phyloP scores from a whole-genome alignment of 768 basidiomycete genomes.

The Strobilomyces confusus region DNA sequence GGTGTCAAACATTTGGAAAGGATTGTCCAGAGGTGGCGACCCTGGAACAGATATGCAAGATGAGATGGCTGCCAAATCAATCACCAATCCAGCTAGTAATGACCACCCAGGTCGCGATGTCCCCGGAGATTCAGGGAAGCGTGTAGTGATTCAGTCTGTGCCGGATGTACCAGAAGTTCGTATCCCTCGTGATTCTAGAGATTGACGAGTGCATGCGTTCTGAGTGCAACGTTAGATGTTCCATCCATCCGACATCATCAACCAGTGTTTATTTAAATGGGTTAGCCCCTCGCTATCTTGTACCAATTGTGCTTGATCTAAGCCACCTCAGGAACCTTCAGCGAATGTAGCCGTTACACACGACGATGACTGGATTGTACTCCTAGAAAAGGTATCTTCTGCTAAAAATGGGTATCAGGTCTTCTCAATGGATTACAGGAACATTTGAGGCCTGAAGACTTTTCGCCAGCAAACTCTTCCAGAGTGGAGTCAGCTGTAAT shows the following conservation, averaged over 20 bases:
- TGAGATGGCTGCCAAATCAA: background rate
- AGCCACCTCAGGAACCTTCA: background rate
- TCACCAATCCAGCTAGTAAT: background rate
- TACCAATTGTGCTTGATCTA: background rate
- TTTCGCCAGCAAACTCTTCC: background rate
- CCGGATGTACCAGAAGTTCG: slow-evolving; percentile 3
- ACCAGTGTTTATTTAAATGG: slow-evolving; percentile 1
- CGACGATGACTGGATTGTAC: slow-evolving; percentile 5
- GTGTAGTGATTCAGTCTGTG: background rate
- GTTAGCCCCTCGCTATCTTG: background rate
- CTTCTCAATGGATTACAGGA: background rate
- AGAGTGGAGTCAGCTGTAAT: background rate
- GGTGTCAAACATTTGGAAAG: background rate
- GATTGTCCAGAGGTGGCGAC: background rate
- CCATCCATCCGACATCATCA: slow-evolving; percentile 16
- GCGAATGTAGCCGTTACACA: background rate
- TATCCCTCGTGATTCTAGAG: too few relatives aligned
- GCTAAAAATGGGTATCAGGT: background rate
- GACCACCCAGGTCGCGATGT: background rate
- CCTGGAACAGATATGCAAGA: background rate
- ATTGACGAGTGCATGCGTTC: background rate
- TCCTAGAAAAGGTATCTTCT: slow-evolving; percentile 6
- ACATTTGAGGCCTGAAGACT: background rate
- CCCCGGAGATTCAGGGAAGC: background rate
- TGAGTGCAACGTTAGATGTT: background rate